Percentiles rank a stretch among this genome's conserved stretches.
Conservation (phyloP, 208 protist genomes). For the Wallacemonas sp. region DNA sequence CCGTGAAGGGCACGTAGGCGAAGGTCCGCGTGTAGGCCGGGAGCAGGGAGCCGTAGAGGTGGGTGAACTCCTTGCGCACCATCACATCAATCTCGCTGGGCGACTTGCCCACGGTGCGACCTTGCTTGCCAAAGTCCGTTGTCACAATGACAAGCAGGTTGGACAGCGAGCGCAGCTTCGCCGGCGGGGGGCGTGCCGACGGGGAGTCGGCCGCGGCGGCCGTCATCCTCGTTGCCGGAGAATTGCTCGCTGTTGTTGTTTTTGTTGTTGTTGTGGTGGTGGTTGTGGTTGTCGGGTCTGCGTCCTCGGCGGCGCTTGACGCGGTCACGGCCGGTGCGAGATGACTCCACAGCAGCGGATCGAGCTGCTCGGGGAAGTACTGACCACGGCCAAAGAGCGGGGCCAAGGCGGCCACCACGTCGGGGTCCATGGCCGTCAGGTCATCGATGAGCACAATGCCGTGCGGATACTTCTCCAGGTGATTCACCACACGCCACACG, state of each 20-base stretch:
- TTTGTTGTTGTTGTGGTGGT: neutral
- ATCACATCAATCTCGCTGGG: constrained; percentile 56
- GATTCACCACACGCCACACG: constrained; percentile 41
- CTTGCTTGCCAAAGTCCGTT: constrained; percentile 84
- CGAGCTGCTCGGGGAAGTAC: constrained; percentile 69
- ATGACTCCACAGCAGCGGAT: neutral
- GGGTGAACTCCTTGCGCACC: constrained; percentile 59
- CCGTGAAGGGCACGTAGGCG: constrained; percentile 54
- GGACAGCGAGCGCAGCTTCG: constrained; percentile 32
- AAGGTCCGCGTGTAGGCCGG: constrained; percentile 69
- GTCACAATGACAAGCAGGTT: constrained; percentile 75
- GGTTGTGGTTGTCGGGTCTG: neutral
- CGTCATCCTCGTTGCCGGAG: too few relatives aligned
- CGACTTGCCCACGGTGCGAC: constrained; percentile 68
- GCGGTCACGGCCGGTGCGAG: neutral
- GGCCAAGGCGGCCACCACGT: constrained; percentile 48
- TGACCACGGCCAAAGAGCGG: constrained; percentile 73
- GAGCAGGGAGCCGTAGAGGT: constrained; percentile 69
- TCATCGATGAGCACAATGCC: constrained; percentile 86
- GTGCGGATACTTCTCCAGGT: constrained; percentile 62
- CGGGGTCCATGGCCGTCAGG: constrained; percentile 56
- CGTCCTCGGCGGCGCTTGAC: neutral
- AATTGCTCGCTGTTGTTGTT: too few relatives aligned
- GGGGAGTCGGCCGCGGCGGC: neutral
- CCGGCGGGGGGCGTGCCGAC: neutral